Evolutionary conservation across 208 protist species (phyloP).

Genomic region (Kentomonas sorsogonicus): DNA sequence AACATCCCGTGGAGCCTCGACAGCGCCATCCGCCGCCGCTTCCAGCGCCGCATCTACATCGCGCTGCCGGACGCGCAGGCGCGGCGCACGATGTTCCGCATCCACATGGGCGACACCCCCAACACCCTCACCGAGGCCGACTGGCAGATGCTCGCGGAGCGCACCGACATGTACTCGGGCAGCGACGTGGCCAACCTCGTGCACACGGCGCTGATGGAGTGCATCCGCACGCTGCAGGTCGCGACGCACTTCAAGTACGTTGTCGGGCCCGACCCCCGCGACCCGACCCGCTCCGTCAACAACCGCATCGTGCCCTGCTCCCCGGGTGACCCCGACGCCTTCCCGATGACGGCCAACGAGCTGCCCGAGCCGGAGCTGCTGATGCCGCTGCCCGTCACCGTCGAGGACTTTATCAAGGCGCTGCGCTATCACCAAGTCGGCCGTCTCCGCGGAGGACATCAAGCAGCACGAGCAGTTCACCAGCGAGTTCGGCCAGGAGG

Average conservation of each 20-base stretch:
- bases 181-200: constrained; percentile 96
- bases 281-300: constrained; percentile 65
- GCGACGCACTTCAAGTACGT: constrained; percentile 97
- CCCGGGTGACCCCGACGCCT: constrained; percentile 89
- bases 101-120: constrained; percentile 93
- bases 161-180: constrained; percentile 93
- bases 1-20: constrained; percentile 92
- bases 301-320: constrained; percentile 91
- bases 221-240: constrained; percentile 94
- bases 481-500: constrained; percentile 95
- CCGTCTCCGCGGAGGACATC: constrained; percentile 90
- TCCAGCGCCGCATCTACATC: constrained; percentile 93
- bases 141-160: constrained; percentile 84
- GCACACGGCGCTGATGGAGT: constrained; percentile 97
- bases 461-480: constrained; percentile 93
- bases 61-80: constrained; percentile 85
- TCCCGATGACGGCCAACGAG: constrained; percentile 91
- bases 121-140: constrained; percentile 83
- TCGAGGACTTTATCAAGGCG: constrained; percentile 91
- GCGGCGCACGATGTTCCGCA: constrained; percentile 92
- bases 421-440: constrained; percentile 82
- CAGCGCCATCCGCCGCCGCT: constrained; percentile 84
- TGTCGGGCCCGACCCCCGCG: constrained; percentile 56
- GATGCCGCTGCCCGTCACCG: constrained; percentile 88
- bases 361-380: constrained; percentile 86